A percentile compares a stretch with the other conserved stretches of the same genome.
phyloP scores from a whole-genome alignment of 768 basidiomycete genomes.

The Boletales sp. region DNA sequence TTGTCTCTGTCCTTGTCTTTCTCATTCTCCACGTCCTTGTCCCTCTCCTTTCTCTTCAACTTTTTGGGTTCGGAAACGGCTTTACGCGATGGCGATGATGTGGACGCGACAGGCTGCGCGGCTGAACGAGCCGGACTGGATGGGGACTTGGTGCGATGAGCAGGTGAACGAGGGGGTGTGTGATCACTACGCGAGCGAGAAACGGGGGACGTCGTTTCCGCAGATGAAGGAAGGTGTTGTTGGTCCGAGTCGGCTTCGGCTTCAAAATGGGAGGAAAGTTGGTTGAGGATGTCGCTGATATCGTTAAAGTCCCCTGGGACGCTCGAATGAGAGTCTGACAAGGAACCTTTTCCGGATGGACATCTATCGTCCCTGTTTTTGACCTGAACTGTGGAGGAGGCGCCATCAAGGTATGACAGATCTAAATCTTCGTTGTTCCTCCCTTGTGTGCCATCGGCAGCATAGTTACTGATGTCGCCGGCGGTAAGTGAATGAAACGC shows the following conservation, averaged over 20 bases:
- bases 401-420: constrained; percentile 47
- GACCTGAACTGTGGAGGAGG: constrained; percentile 15
- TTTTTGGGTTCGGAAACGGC: constrained; percentile 22
- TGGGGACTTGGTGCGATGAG: constrained; percentile 31
- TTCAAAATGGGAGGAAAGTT: constrained; percentile 69
- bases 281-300: constrained; percentile 73
- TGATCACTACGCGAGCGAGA: constrained; percentile 26
- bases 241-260: constrained; percentile 44
- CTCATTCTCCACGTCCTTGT: constrained; percentile 28
- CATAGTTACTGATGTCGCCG: constrained; percentile 30
- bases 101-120: constrained; percentile 48
- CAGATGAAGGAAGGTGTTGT: constrained; percentile 38
- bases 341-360: constrained; percentile 30
- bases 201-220: constrained; percentile 26
- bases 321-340: constrained; percentile 43
- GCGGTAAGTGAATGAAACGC: constrained; percentile 78
- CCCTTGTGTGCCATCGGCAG: constrained; percentile 23
- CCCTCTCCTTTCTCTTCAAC: constrained; percentile 24
- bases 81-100: constrained; percentile 38
- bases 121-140: constrained; percentile 32
- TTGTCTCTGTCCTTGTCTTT: constrained; percentile 35
- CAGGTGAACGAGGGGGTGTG: constrained; percentile 19
- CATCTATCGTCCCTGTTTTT: constrained; percentile 32
- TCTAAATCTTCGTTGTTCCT: constrained; percentile 49
- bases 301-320: constrained; percentile 63